Evolutionary conservation across 2,329 filamentous ascomycete species (phyloP), one percentile per base, ranked within the genome.

Genomic region (Colletotrichum sp.): DNA sequence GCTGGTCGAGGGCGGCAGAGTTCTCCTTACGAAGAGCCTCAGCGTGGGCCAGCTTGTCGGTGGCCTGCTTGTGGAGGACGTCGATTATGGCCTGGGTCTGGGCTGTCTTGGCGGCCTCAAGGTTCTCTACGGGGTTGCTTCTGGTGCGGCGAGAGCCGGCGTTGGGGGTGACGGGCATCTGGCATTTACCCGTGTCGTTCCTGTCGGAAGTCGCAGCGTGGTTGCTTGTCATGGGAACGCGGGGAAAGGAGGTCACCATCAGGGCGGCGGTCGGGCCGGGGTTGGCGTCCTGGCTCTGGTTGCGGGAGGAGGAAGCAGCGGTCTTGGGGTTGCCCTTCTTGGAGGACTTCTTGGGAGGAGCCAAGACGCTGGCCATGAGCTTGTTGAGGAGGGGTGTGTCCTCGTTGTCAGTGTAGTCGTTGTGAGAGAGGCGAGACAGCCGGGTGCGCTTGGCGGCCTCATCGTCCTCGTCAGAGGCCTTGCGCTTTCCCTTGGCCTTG

Each of bases 31-130:
- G 69, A 5, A 76, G 68, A n/a, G 39, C 15, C 15, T 49, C 39
- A 8, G 70, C 55, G 32, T 73, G 73, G 8, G 55, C 24, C n/a
- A 72, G 49, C 52, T 73, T 73, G 69, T 76, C 69, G 12, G 16
- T 26, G 24, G 71, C 44, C 15, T 30, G 30, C 24, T 18, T 21
- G 30, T 18, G 36, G 68, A 32, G 52, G 10, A 24, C 3, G 24
- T 68, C 57, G 28, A 63, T 64, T 3, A 32, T 52, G 21, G 24
- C 57, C 36, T n/a, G 52, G 39, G 63, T 26, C 15, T 59, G 24
- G 26, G 55, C 55, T 28, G 15, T 59, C 18, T 26, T 26, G 34
- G 34, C 21, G 6, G 24, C 24, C 24, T 65, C 36, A 2, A 13
- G 36, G 9, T 18, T 8, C 8, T 34, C 8, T 16, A 36, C 30